A percentile compares a stretch with the other conserved stretches of the same genome.
Conservation (phyloP, 2,329 filamentous ascomycete genomes). For the Neopestalotiopsis sp. region DNA sequence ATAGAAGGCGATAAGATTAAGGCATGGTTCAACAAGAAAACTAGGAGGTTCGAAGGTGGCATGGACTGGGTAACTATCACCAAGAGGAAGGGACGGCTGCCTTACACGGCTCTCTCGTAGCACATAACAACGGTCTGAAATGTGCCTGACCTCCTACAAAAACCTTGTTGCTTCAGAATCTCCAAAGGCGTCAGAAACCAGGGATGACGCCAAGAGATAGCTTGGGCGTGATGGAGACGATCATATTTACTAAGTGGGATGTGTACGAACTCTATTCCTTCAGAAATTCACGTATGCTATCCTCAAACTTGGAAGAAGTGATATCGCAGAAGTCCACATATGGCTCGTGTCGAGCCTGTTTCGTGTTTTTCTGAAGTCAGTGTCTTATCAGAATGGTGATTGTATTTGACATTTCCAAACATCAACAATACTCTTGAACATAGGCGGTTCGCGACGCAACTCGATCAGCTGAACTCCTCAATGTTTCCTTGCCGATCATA, state of each 20-base stretch:
- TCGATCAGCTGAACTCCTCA: not conserved
- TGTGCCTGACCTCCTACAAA: not conserved
- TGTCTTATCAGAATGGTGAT: not conserved
- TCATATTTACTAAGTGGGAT: not conserved
- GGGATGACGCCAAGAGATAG: not conserved
- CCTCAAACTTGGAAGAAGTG: too few relatives aligned
- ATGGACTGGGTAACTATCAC: conserved; percentile 14
- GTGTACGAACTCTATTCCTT: too few relatives aligned
- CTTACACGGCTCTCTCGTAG: not conserved
- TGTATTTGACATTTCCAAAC: not conserved
- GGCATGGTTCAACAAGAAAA: conserved; percentile 14
- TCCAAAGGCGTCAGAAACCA: not conserved
- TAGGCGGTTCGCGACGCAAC: not conserved
- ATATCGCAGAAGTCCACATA: too few relatives aligned
- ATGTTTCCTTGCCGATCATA: not conserved
- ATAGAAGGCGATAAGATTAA: conserved; percentile 13
- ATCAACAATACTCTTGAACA: not conserved
- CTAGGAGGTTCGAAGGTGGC: conserved; percentile 15
- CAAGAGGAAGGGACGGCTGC: conserved; percentile 15
- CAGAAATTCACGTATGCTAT: too few relatives aligned
- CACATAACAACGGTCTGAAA: not conserved
- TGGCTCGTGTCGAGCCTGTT: too few relatives aligned
- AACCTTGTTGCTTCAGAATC: not conserved
- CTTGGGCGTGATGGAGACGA: not conserved
- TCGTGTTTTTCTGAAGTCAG: too few relatives aligned